Percentiles rank a stretch among this genome's conserved stretches.
These are phyloP conservation scores for Sporisorium exsertum DNA, from an alignment of 1,284 basidiomycete genomes.

Conservation along the genomic window DNA sequence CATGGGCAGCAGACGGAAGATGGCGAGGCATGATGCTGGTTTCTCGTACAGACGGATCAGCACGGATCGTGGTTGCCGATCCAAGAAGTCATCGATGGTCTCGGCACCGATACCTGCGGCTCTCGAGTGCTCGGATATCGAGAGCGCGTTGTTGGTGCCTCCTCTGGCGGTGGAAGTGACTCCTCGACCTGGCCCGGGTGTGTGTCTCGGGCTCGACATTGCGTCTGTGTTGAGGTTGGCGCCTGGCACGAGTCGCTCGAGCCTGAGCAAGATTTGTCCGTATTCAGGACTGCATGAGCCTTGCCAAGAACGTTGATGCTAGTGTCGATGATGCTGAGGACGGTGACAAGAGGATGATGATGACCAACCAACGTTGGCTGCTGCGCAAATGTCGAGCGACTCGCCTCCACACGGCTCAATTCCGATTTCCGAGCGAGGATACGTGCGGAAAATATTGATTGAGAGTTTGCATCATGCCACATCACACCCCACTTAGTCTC, in stretches of 20 bases:
- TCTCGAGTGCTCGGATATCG: constrained; percentile 40
- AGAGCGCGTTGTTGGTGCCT: constrained; percentile 21
- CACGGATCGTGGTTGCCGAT: constrained; percentile 84
- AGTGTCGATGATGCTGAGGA: not conserved
- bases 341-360: not conserved
- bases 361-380: constrained; percentile 6
- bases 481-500: not conserved
- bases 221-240: not conserved
- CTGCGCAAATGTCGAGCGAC: constrained; percentile 19
- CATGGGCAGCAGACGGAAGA: constrained; percentile 88
- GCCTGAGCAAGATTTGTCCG: not conserved
- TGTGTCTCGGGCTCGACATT: constrained; percentile 30
- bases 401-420: constrained; percentile 15
- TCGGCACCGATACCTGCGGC: constrained; percentile 55
- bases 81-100: constrained; percentile 77
- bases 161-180: constrained; percentile 38
- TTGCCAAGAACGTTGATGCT: not conserved
- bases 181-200: constrained; percentile 40
- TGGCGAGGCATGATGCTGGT: constrained; percentile 91
- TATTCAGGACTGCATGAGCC: constrained; percentile 9
- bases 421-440: constrained; percentile 22
- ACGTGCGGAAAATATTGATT: constrained; percentile 5
- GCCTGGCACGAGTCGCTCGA: constrained; percentile 3
- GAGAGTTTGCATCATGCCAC: not conserved
- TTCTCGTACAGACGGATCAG: constrained; percentile 86